Conservation (phyloP, 768 basidiomycete genomes). For the Lactifluus hygrophoroides region DNA sequence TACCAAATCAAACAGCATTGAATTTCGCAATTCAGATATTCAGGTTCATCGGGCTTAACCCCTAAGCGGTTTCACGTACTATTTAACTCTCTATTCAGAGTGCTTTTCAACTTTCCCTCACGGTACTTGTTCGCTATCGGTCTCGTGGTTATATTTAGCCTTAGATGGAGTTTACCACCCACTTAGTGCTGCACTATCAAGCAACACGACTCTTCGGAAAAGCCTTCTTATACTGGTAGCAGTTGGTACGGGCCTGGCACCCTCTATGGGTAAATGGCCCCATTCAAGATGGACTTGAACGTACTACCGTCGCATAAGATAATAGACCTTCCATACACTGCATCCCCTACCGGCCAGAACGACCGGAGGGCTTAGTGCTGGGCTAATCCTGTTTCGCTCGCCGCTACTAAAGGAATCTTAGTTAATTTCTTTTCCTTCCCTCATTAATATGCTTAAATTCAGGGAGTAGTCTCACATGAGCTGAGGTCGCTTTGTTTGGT, state of each 20-base stretch:
- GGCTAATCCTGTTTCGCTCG: constrained; percentile 67
- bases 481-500: no score
- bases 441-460: constrained; percentile 88
- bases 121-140: constrained; percentile 80
- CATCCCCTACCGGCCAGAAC: constrained; percentile 21
- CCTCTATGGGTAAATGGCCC: constrained; percentile 74
- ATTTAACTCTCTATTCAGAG: constrained; percentile 75
- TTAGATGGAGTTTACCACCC: constrained; percentile 82
- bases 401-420: constrained; percentile 84
- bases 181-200: constrained; percentile 79
- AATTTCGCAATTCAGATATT: constrained; percentile 62
- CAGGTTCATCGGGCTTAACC: constrained; percentile 60
- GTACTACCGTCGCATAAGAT: constrained; percentile 60
- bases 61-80: constrained; percentile 77
- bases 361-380: constrained; percentile 16
- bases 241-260: constrained; percentile 67
- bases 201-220: constrained; percentile 75
- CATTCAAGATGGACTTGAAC: constrained; percentile 75
- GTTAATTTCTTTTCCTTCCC: constrained; percentile 89
- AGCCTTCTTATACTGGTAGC: no score
- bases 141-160: constrained; percentile 77
- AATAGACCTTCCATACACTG: constrained; percentile 52
- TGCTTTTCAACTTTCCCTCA: constrained; percentile 80
- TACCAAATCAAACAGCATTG: no score
- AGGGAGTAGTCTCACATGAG: constrained; percentile 78